Conservation (phyloP, 371 early-diverging fungal species). For the Apophysomyces sp. region DNA sequence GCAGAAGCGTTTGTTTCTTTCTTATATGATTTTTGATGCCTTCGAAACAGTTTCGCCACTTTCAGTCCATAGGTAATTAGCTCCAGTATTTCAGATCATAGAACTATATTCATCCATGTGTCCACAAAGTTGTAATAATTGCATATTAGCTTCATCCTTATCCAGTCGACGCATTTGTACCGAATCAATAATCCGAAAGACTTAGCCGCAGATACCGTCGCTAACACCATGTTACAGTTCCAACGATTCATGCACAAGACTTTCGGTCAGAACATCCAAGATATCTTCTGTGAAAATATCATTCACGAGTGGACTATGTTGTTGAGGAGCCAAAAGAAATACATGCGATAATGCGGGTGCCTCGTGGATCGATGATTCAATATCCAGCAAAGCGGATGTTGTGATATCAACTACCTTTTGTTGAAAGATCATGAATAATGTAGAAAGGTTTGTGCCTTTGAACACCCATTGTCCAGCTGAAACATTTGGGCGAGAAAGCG, state of each 20-base stretch:
- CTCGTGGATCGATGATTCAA: constrained; percentile 18
- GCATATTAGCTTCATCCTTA: constrained; percentile 17
- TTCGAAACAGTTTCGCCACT: too few species aligned
- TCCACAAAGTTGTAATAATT: constrained; percentile 19
- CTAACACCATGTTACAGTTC: constrained; percentile 7
- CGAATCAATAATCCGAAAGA: constrained; percentile 16
- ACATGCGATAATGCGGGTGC: constrained; percentile 14
- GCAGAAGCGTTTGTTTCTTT: too few species aligned
- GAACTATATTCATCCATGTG: constrained; percentile 12
- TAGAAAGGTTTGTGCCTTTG: constrained; percentile 13
- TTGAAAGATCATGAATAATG: constrained; percentile 15
- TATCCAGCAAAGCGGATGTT: constrained; percentile 16
- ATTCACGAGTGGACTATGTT: constrained; percentile 12
- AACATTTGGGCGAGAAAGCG: too few species aligned
- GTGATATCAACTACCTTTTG: constrained; percentile 14
- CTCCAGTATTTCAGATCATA: too few species aligned
- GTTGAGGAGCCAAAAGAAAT: constrained; percentile 17
- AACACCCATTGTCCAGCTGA: constrained; percentile 16
- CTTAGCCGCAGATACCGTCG: constrained; percentile 12
- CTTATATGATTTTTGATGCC: too few species aligned
- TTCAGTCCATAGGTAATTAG: too few species aligned
- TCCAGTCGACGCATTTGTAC: constrained; percentile 17
- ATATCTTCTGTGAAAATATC: constrained; percentile 16
- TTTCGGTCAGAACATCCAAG: constrained; percentile 16
- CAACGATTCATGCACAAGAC: constrained; percentile 16